Base-by-base conservation (phyloP, 139 green algal genomes). In the Parachlorella kessleri region DNA sequence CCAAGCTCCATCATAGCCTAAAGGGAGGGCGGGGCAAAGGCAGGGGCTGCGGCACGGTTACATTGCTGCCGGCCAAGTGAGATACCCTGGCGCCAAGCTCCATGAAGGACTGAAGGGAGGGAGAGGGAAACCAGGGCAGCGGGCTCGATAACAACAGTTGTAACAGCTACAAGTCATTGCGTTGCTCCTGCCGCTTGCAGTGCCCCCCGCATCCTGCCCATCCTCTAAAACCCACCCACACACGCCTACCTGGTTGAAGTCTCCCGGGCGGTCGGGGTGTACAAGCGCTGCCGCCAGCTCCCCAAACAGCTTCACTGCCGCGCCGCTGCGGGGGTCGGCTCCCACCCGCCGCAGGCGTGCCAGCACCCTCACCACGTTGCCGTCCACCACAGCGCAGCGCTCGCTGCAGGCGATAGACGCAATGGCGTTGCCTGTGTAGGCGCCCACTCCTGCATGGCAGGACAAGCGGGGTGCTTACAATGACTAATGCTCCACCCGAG, bases 1-100 rank as follows among this genome's bases (percentile, higher is more conserved):
- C 96, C 96, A 30, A 98, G 90, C 91, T 99, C 96, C 96, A 99
- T 99, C 73, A 99, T 79, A 28, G 95, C 95, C 92, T 96, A 85
- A 65, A 64, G 36, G 6, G 33, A 18, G 48, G 48, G 48, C 14
- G 21, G 21, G 48, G 48, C n/a, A n/a, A n/a, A n/a, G n/a, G n/a
- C n/a, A n/a, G n/a, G n/a, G n/a, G n/a, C n/a, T n/a, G n/a, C n/a
- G n/a, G n/a, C n/a, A n/a, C n/a, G n/a, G n/a, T n/a, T n/a, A n/a
- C n/a, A n/a, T n/a, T n/a, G n/a, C n/a, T n/a, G n/a, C n/a, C n/a
- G n/a, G n/a, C n/a, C n/a, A n/a, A n/a, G n/a, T n/a, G n/a, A n/a
- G n/a, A n/a, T n/a, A n/a, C n/a, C n/a, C n/a, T n/a, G n/a, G n/a
- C n/a, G n/a, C n/a, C n/a, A n/a, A n/a, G n/a, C n/a, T n/a, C n/a